Base-by-base conservation (phyloP, 73 alveolate genomes). In the Symbiodinium pilosum region DNA sequence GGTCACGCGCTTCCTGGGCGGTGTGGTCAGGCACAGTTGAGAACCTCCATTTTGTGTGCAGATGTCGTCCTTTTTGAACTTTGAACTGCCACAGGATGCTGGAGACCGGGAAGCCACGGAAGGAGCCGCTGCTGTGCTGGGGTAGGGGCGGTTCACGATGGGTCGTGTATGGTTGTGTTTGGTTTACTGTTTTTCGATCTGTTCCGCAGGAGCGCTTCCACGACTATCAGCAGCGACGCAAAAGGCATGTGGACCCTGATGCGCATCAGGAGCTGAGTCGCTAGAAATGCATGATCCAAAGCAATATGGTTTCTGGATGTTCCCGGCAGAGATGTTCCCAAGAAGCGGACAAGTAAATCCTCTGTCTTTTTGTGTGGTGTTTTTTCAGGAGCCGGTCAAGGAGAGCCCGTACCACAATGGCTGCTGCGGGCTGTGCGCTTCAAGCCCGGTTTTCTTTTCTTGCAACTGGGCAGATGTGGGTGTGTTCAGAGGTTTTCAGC, bases 81-180 rank as follows among this genome's bases (percentile, higher is more conserved):
- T 47, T 6, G 59, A 6, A 47, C 14, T 47, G 59, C 59, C 21
- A 47, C 94, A 87, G 94, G 95, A 83, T 75, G 43, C 81, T 88
- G 86, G 95, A 88, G 95, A 88, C 95, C 39, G 95, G 95, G 26
- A 73, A 75, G 32, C 95, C 86, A 2, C 95, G 95, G 69, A 54
- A 88, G 95, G 95, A 59, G 71, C 3, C 40, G 73, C 38, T 24
- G 84, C 39, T n/a, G n/a, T n/a, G n/a, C 20, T 9, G 69, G 69
- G 69, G 69, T 20, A 52, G 20, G 20, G 28, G 28, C 69, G 28
- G 28, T 52, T 20, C 69, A 52, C 9, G 69, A 12, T 52, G 9
- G 9, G 69, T 52, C 69, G 69, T 9, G 69, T 52, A 12, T 52
- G 28, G 69, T 12, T 52, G 69, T 9, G n/a, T n/a, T n/a, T n/a